phyloP scores from a whole-genome alignment of 441 rosid species.

The Adansonia rubrostipa region DNA sequence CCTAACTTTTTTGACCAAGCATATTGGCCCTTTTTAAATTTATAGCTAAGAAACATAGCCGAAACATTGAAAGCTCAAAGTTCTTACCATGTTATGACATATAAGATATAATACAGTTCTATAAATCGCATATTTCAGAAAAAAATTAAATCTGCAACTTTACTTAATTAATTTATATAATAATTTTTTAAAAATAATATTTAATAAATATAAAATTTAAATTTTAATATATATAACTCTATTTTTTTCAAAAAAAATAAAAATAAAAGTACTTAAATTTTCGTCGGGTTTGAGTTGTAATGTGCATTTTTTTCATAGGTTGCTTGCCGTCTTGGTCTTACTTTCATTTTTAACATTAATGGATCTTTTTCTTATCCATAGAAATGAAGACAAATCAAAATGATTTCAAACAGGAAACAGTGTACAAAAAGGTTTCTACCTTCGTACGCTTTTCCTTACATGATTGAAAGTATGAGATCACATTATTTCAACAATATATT shows the following conservation, averaged over 20 bases:
- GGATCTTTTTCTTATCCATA: not conserved
- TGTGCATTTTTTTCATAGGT: not conserved
- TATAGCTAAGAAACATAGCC: not conserved
- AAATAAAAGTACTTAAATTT: not conserved
- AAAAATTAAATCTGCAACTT: no score
- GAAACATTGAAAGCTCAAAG: not conserved
- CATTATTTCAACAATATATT: no score
- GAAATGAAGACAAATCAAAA: not conserved
- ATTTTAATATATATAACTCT: no score
- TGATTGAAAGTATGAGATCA: no score
- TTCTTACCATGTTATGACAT: no score
- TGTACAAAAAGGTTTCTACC: not conserved
- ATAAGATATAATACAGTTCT: not conserved
- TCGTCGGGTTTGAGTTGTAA: not conserved
- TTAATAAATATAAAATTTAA: no score
- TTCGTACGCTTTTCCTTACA: no score
- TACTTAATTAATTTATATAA: no score
- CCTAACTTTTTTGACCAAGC: not conserved
- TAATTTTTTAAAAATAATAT: no score
- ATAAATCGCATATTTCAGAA: no score
- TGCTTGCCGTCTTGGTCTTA: not conserved
- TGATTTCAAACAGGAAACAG: not conserved
- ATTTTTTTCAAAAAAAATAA: no score
- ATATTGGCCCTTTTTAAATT: not conserved
- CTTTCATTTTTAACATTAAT: not conserved